These are phyloP conservation scores for Platanthera guangdongensis DNA, from an alignment of 106 monocot species.

Conservation along the genomic window DNA sequence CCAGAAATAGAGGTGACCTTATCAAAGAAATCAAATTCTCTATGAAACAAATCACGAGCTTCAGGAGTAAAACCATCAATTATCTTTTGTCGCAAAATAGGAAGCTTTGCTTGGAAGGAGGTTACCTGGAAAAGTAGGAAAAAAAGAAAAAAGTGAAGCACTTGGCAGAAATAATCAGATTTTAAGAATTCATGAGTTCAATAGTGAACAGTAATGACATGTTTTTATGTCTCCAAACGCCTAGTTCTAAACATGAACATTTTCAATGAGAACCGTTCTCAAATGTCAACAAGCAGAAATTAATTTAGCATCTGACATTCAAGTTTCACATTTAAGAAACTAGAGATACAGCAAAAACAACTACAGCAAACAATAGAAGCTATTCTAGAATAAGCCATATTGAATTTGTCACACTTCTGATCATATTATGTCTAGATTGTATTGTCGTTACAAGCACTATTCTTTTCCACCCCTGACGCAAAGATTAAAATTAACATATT, in stretches of 20 bases:
- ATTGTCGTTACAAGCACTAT: too few relatives aligned
- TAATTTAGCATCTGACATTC: neutral
- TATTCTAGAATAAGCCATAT: neutral
- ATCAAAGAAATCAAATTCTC: slow-evolving; percentile 95
- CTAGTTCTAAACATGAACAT: too few relatives aligned
- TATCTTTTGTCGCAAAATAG: slow-evolving; percentile 61
- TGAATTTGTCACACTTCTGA: too few relatives aligned
- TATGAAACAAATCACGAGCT: slow-evolving; percentile 82
- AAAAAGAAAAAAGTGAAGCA: neutral
- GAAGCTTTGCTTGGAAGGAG: slow-evolving; percentile 69
- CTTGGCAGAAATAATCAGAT: neutral
- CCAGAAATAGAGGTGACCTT: slow-evolving; percentile 98
- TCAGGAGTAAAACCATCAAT: slow-evolving; percentile 79
- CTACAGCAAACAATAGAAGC: neutral
- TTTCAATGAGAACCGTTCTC: neutral
- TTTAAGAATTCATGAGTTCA: neutral
- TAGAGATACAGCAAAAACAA: neutral
- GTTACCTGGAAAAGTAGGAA: slow-evolving; percentile 30
- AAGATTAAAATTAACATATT: too few relatives aligned
- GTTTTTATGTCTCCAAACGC: neutral
- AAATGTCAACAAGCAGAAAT: neutral
- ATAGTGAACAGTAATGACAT: neutral
- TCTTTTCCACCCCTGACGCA: too few relatives aligned
- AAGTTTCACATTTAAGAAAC: neutral
- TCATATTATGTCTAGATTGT: too few relatives aligned